phyloP scores from a whole-genome alignment of 768 basidiomycete species.

The Suillus discolor region DNA sequence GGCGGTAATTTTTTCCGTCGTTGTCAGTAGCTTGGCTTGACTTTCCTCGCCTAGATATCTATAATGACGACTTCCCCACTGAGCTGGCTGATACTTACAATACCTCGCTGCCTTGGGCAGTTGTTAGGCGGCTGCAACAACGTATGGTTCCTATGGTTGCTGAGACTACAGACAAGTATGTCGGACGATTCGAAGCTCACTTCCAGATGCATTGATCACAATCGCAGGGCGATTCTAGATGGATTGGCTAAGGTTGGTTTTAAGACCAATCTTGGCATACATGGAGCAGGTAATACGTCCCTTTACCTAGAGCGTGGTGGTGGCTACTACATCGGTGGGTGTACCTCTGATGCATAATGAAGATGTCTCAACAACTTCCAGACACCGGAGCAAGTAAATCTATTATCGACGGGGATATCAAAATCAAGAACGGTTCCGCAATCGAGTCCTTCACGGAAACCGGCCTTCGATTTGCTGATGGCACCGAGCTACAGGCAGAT shows the following conservation, averaged over 20 bases:
- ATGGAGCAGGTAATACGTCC: slow-evolving; percentile 35
- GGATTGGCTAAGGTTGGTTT: slow-evolving; percentile 42
- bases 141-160: slow-evolving; percentile 20
- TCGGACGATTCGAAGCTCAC: neutral
- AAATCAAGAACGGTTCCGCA: slow-evolving; percentile 46
- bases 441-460: slow-evolving; percentile 33
- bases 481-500: slow-evolving; percentile 34
- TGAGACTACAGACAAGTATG: slow-evolving; percentile 31
- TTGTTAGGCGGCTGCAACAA: slow-evolving; percentile 22
- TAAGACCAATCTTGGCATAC: slow-evolving; percentile 36
- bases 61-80: slow-evolving; percentile 23
- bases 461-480: slow-evolving; percentile 32
- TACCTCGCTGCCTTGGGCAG: slow-evolving; percentile 19
- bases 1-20: slow-evolving; percentile 9
- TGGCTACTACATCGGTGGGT: slow-evolving; percentile 44
- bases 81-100: slow-evolving; percentile 26
- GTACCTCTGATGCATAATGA: neutral
- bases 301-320: slow-evolving; percentile 35
- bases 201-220: neutral
- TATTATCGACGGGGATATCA: slow-evolving; percentile 51
- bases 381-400: slow-evolving; percentile 44
- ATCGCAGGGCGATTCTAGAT: slow-evolving; percentile 36
- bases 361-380: slow-evolving; percentile 12
- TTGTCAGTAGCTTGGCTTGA: neutral
- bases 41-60: slow-evolving; percentile 13